Evolutionary conservation across 768 basidiomycete species (phyloP).

Genomic region (Phanerochaete carnosa): DNA sequence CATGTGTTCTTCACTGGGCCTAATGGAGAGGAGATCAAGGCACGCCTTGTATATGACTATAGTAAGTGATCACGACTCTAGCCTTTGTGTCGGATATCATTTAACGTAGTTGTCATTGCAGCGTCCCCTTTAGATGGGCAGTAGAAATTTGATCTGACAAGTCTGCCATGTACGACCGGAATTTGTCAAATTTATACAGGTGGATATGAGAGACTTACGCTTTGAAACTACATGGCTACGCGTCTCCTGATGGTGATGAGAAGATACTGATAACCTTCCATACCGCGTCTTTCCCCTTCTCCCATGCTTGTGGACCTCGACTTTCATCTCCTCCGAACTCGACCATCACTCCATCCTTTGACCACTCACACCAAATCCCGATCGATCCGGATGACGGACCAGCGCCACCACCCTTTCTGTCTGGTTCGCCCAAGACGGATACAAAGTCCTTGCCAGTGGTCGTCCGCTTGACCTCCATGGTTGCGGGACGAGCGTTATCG

Average conservation of each 20-base stretch:
- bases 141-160: neutral
- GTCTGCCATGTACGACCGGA: too few species aligned
- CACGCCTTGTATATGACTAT: constrained; percentile 65
- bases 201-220: neutral
- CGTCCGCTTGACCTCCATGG: constrained; percentile 40
- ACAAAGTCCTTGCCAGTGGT: constrained; percentile 82
- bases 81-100: neutral
- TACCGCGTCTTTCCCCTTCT: constrained; percentile 73
- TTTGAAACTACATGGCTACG: neutral
- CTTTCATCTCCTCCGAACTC: constrained; percentile 81
- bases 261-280: constrained; percentile 79
- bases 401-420: constrained; percentile 85
- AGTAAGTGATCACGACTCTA: constrained; percentile 36
- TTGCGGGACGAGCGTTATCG: constrained; percentile 32
- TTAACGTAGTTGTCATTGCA: neutral
- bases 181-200: neutral
- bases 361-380: constrained; percentile 94
- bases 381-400: constrained; percentile 84
- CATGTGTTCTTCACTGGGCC: constrained; percentile 65
- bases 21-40: constrained; percentile 50
- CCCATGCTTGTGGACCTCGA: constrained; percentile 83
- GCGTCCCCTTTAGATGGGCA: neutral
- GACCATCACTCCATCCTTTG: constrained; percentile 75
- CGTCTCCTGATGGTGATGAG: constrained; percentile 19
- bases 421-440: constrained; percentile 73